phyloP scores from a whole-genome alignment of 2,329 filamentous ascomycete species.

The Penicillium italicum region DNA sequence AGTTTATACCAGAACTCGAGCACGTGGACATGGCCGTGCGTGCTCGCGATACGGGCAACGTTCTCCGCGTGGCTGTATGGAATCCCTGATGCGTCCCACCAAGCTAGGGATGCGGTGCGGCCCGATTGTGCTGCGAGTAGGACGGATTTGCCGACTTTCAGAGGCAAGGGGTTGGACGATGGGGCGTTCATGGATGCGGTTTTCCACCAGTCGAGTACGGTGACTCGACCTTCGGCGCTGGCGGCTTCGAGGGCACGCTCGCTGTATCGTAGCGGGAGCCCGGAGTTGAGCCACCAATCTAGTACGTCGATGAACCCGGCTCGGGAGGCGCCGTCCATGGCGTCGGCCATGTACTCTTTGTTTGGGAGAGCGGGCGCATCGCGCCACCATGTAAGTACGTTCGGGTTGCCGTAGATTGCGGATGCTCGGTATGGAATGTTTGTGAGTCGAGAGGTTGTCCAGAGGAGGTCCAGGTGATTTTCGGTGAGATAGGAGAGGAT shows the following conservation, averaged over 20 bases:
- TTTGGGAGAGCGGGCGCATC: constrained; percentile 76
- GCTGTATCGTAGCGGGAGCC: constrained; percentile 76
- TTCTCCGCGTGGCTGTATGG: constrained; percentile 75
- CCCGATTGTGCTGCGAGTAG: constrained; percentile 81
- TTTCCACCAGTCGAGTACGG: constrained; percentile 92
- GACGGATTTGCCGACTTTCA: constrained; percentile 81
- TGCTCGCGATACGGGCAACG: constrained; percentile 78
- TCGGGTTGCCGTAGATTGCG: constrained; percentile 75
- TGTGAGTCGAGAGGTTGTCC: constrained; percentile 75
- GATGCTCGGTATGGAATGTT: constrained; percentile 86
- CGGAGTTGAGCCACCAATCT: constrained; percentile 86
- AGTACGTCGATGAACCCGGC: constrained; percentile 81
- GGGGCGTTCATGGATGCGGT: constrained; percentile 61
- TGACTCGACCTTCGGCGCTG: constrained; percentile 76
- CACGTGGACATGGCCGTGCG: constrained; percentile 78
- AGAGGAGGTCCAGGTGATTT: constrained; percentile 71
- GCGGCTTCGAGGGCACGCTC: constrained; percentile 85
- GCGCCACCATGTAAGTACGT: constrained; percentile 89
- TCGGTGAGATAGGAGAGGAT: constrained; percentile 70
- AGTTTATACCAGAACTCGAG: constrained; percentile 77
- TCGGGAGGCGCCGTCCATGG: constrained; percentile 80
- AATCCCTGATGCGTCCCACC: constrained; percentile 83
- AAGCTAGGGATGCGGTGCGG: constrained; percentile 70
- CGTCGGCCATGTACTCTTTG: constrained; percentile 81
- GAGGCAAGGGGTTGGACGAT: constrained; percentile 48